Conservation (phyloP, 2,329 filamentous ascomycete species). For the Aspergillus texensis region DNA sequence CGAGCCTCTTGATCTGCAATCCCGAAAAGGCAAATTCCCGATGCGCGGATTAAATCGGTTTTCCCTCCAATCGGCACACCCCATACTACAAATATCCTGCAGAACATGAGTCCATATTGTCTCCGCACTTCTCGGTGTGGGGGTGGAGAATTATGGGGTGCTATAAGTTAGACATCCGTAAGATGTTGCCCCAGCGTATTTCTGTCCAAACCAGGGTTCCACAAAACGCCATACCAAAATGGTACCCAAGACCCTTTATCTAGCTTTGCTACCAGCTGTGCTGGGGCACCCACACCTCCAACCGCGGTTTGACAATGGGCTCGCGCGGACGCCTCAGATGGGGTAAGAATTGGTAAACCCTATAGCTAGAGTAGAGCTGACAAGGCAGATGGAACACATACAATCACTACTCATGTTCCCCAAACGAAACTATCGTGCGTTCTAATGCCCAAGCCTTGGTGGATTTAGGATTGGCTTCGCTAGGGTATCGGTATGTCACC, state of each 20-base stretch:
- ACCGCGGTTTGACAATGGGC: slow-evolving; percentile 23
- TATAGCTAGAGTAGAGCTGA: neutral
- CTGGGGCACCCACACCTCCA: neutral
- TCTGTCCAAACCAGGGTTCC: neutral
- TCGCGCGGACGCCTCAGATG: slow-evolving; percentile 3
- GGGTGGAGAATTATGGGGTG: neutral
- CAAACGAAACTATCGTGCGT: slow-evolving; percentile 53
- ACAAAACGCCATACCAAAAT: neutral
- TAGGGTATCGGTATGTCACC: slow-evolving; percentile 61
- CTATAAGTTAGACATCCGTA: neutral
- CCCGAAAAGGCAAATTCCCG: slow-evolving; percentile 8
- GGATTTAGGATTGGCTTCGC: slow-evolving; percentile 52
- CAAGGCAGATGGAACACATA: slow-evolving; percentile 59
- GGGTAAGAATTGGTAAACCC: neutral
- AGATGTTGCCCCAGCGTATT: neutral
- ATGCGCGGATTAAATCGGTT: neutral
- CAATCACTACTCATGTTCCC: slow-evolving; percentile 57
- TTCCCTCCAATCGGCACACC: neutral
- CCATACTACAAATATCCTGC: neutral
- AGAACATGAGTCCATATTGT: neutral
- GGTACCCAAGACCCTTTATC: neutral
- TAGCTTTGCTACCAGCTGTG: neutral
- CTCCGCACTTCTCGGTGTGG: neutral
- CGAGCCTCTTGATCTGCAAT: neutral
- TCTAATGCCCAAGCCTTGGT: slow-evolving; percentile 58